phyloP scores from a whole-genome alignment of 202 grass and related monocot genomes.

The Setaria italica region DNA sequence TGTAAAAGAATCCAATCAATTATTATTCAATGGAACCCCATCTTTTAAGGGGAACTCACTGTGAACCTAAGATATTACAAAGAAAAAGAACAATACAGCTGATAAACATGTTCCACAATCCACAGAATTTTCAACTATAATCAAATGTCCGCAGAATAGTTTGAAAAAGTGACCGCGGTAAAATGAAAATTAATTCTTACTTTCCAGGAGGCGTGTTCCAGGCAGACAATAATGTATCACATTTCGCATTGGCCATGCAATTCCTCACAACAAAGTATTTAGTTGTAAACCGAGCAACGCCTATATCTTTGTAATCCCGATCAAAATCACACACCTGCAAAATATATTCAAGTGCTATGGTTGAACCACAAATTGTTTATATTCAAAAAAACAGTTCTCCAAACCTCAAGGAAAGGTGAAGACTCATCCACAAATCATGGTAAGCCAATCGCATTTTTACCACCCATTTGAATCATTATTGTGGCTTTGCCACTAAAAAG shows the following conservation, averaged over 20 bases:
- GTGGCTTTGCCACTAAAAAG: background rate
- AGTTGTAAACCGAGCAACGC: conserved; percentile 84
- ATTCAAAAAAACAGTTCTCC: conserved; percentile 1
- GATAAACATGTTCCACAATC: conserved; percentile 7
- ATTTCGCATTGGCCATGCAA: conserved; percentile 91
- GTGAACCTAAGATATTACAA: conserved; percentile 1
- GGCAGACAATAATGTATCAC: conserved; percentile 89
- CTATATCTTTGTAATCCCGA: conserved; percentile 99
- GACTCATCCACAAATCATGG: conserved; percentile 5
- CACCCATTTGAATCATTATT: background rate
- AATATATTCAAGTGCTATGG: conserved; percentile 35
- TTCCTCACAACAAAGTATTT: conserved; percentile 94
- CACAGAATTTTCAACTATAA: background rate
- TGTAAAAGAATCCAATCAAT: conserved; percentile 54
- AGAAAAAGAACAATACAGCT: conserved; percentile 25
- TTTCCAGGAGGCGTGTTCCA: conserved; percentile 97
- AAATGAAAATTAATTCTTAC: conserved; percentile 60
- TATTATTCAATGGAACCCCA: conserved; percentile 34
- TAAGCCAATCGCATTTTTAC: background rate
- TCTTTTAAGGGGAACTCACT: conserved; percentile 7
- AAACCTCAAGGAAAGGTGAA: conserved; percentile 25
- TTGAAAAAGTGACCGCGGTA: background rate
- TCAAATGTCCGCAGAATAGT: background rate
- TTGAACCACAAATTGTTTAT: conserved; percentile 15
- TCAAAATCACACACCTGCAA: conserved; percentile 90